Evolutionary conservation across 169 alveolate genomes (phyloP).

Genomic region (Plasmodium falciparum): DNA sequence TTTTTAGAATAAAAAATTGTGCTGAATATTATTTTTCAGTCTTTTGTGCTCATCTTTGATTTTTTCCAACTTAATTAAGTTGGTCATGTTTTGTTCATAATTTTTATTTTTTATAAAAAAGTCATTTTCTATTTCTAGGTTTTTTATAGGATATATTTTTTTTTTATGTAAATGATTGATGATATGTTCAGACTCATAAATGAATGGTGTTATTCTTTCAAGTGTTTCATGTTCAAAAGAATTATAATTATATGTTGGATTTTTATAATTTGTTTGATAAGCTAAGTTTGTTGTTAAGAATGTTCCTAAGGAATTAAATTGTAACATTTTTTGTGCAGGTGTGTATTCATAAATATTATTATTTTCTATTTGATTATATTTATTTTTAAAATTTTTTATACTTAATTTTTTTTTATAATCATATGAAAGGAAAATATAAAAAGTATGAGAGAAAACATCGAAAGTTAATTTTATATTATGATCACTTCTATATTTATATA

Average conservation of each 20-base stretch:
- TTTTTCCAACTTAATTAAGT: constrained; percentile 11
- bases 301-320: constrained; percentile 52
- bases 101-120: constrained; percentile 39
- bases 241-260: neutral
- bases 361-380: constrained; percentile 14
- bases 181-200: constrained; percentile 43
- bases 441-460: constrained; percentile 65
- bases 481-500: constrained; percentile 70
- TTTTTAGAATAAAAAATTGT: neutral
- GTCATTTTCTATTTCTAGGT: constrained; percentile 26
- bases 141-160: neutral
- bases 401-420: constrained; percentile 56
- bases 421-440: constrained; percentile 56
- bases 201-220: constrained; percentile 54
- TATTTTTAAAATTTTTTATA: constrained; percentile 37
- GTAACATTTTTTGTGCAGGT: constrained; percentile 42
- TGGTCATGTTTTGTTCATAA: constrained; percentile 50
- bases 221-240: constrained; percentile 35
- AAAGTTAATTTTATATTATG: constrained; percentile 67
- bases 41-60: constrained; percentile 34
- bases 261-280: too few species aligned
- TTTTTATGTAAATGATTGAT: constrained; percentile 44
- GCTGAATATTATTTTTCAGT: neutral
- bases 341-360: constrained; percentile 19
- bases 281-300: neutral